A percentile compares a stretch with the other conserved stretches of the same genome.
Conservation (phyloP, 441 rosid species). For the Viola pubescens region DNA sequence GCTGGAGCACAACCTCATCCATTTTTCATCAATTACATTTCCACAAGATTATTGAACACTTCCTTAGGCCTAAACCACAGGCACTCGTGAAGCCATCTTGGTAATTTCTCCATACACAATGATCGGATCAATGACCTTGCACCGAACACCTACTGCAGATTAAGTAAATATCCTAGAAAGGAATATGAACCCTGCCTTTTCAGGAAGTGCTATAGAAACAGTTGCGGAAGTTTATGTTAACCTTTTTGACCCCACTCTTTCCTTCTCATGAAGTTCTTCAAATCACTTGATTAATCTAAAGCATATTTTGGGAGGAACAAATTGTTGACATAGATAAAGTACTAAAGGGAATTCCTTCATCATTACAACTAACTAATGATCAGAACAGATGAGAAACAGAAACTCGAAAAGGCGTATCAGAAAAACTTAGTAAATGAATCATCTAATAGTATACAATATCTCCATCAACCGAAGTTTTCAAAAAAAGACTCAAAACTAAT, state of each 20-base stretch:
- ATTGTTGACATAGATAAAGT: neutral
- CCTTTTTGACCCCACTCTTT: neutral
- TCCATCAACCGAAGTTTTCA: constrained; percentile 5
- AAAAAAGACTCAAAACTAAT: neutral
- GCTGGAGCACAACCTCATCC: no score
- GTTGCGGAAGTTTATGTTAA: neutral
- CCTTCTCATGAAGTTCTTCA: constrained; percentile 2
- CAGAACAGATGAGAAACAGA: constrained; percentile 1
- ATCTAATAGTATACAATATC: neutral
- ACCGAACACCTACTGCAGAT: neutral
- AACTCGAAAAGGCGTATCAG: constrained; percentile 5
- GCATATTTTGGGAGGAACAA: neutral
- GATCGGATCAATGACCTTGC: neutral
- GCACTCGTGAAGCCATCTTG: no score
- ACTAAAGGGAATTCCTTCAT: constrained; percentile 1
- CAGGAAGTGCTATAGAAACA: neutral
- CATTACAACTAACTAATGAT: constrained; percentile 6
- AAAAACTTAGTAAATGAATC: constrained; percentile 1
- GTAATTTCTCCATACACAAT: no score
- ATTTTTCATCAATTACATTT: no score
- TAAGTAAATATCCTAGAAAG: neutral
- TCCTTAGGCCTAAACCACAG: no score
- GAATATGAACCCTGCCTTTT: neutral
- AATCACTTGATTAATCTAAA: neutral
- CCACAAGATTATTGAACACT: no score